Evolutionary conservation across 495 filamentous ascomycete genomes (phyloP).

Genomic region (Podospora appendiculata): DNA sequence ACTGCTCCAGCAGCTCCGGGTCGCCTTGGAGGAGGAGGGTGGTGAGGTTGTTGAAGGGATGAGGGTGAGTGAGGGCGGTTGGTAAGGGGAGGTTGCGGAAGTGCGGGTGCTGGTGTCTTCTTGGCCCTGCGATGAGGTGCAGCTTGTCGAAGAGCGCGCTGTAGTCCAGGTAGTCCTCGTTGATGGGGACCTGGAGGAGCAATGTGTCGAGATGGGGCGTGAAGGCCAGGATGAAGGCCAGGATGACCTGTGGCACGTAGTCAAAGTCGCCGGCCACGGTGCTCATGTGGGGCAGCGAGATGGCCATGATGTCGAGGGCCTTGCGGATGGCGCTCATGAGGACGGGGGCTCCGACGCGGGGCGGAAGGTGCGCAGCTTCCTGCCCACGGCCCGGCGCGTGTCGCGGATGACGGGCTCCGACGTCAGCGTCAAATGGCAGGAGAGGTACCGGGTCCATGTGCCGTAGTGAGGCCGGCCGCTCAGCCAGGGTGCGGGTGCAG

Average conservation of each 20-base stretch:
- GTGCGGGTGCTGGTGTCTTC: background rate
- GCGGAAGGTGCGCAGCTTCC: constrained; percentile 3
- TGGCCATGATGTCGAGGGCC: background rate
- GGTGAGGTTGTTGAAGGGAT: constrained; percentile 6
- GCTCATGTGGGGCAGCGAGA: background rate
- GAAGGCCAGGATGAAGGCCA: constrained; percentile 14
- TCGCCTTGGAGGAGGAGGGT: constrained; percentile 17
- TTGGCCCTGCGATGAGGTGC: background rate
- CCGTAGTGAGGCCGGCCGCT: constrained; percentile 12
- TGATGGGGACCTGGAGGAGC: constrained; percentile 22
- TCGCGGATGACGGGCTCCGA: constrained; percentile 14
- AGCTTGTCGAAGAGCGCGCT: constrained; percentile 5
- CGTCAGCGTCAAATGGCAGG: constrained; percentile 23
- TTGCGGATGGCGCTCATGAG: background rate
- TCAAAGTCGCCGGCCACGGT: constrained; percentile 5
- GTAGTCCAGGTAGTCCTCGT: constrained; percentile 17
- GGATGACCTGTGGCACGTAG: constrained; percentile 13
- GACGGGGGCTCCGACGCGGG: background rate
- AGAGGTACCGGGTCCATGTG: constrained; percentile 17
- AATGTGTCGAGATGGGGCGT: constrained; percentile 17
- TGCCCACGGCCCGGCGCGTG: constrained; percentile 9
- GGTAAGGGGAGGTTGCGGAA: constrained; percentile 4
- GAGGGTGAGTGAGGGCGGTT: background rate
- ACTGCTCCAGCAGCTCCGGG: constrained; percentile 15
- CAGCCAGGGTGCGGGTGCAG: constrained; percentile 21